Percentiles rank a stretch among this genome's conserved stretches.
These are phyloP conservation scores for Paxillus involutus DNA, from an alignment of 768 basidiomycete genomes.

Conservation along the genomic window DNA sequence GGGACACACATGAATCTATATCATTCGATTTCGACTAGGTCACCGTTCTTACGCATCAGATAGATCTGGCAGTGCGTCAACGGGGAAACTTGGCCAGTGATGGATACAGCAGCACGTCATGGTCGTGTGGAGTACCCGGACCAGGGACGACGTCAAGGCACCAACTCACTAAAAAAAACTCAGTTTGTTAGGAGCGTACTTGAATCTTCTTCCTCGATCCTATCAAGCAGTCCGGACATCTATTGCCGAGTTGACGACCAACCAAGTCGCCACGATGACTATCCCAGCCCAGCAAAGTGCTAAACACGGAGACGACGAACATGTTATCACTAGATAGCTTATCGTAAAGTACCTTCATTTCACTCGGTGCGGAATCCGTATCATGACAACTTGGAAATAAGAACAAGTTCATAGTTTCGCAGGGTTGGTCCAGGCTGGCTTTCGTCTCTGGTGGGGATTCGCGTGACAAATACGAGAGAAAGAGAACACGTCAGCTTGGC, in stretches of 20 bases:
- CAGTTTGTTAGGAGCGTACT: too few species aligned
- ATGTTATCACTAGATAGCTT: not conserved
- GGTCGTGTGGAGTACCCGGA: too few species aligned
- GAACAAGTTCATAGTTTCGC: constrained; percentile 44
- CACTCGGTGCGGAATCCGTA: not conserved
- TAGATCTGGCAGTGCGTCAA: not conserved
- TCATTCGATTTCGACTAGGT: not conserved
- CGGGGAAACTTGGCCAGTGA: too few species aligned
- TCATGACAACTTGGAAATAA: not conserved
- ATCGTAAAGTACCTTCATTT: not conserved
- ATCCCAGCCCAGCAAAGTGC: not conserved
- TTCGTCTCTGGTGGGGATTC: constrained; percentile 37
- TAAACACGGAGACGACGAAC: not conserved
- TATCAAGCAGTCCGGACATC: too few species aligned
- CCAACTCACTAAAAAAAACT: too few species aligned
- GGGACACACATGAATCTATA: too few species aligned
- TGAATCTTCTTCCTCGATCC: too few species aligned
- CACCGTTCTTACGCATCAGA: not conserved
- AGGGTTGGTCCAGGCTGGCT: constrained; percentile 57
- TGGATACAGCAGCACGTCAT: too few species aligned
- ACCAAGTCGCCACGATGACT: not conserved
- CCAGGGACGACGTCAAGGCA: too few species aligned
- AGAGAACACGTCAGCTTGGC: not conserved
- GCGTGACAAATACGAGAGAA: not conserved
- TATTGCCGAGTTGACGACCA: too few species aligned